These are phyloP conservation scores for Zygosaccharomyces siamensis DNA, from an alignment of 805 yeast genomes.

Conservation along the genomic window DNA sequence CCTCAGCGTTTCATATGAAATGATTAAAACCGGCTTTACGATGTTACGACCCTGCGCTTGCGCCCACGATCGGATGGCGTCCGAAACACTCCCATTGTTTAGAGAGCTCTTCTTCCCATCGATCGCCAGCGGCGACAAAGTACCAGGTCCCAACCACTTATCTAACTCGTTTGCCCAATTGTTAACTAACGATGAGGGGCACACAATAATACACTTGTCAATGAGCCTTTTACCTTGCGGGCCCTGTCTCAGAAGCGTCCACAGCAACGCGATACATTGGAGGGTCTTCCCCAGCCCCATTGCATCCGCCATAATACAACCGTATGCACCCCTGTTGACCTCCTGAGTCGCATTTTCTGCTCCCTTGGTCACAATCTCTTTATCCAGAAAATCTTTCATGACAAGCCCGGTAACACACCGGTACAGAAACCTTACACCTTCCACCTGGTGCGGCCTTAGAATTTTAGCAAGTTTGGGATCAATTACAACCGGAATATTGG, in stretches of 20 bases:
- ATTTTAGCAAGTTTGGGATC: constrained; percentile 84
- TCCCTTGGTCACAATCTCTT: constrained; percentile 19
- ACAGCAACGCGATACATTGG: constrained; percentile 83
- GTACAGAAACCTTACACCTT: constrained; percentile 88
- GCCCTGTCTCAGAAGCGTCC: constrained; percentile 86
- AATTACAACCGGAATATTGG: constrained; percentile 92
- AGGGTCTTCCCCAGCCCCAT: constrained; percentile 93
- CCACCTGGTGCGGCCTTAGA: constrained; percentile 92
- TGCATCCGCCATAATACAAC: constrained; percentile 98
- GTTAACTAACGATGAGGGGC: constrained; percentile 89
- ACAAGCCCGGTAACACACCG: constrained; percentile 85
- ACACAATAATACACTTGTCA: constrained; percentile 84
- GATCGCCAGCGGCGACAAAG: constrained; percentile 78
- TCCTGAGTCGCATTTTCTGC: background rate
- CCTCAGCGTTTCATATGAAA: constrained; percentile 89
- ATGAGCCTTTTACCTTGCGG: constrained; percentile 79
- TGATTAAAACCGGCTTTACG: constrained; percentile 88
- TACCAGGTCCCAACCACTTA: constrained; percentile 95
- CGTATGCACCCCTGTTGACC: constrained; percentile 71
- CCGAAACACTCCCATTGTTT: constrained; percentile 58
- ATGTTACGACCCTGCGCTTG: constrained; percentile 80
- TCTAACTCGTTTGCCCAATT: constrained; percentile 97
- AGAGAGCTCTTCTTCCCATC: constrained; percentile 68
- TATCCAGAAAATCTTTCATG: constrained; percentile 35
- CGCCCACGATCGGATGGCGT: constrained; percentile 77